A percentile compares a stretch with the other conserved stretches of the same genome.
Evolutionary conservation across 257 asterid genomes (phyloP).

Genomic region (Primulina eburnea): DNA sequence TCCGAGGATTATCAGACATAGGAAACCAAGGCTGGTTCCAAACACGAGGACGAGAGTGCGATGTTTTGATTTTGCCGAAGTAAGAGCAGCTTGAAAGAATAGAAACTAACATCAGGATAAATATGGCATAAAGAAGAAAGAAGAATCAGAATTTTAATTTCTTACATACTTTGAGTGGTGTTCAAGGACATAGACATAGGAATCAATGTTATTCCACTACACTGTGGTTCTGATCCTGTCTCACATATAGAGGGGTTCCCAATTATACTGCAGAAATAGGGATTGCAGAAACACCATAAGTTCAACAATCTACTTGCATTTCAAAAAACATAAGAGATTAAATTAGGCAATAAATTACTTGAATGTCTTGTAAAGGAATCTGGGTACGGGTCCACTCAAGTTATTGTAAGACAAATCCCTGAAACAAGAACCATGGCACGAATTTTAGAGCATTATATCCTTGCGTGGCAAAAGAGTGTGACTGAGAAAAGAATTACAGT

Average conservation of each 20-base stretch:
- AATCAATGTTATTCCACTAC: constrained; percentile 58
- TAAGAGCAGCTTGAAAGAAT: constrained; percentile 40
- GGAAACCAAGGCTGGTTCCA: constrained; percentile 61
- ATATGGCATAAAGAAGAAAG: background rate
- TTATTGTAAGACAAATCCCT: constrained; percentile 97
- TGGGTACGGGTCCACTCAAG: constrained; percentile 86
- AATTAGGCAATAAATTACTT: constrained; percentile 46
- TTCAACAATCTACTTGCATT: constrained; percentile 20
- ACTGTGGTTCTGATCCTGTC: constrained; percentile 56
- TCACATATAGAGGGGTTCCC: constrained; percentile 86
- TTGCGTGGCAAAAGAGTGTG: constrained; percentile 10
- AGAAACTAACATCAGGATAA: constrained; percentile 12
- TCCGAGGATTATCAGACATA: constrained; percentile 55
- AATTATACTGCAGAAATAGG: constrained; percentile 45
- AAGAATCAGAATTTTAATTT: background rate
- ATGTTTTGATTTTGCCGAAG: constrained; percentile 44
- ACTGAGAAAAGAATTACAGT: constrained; percentile 45
- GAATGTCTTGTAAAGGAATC: constrained; percentile 72
- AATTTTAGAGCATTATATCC: constrained; percentile 1
- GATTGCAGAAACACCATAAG: background rate
- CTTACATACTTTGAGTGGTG: constrained; percentile 52
- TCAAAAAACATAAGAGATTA: background rate
- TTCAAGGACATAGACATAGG: constrained; percentile 93
- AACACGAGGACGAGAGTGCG: constrained; percentile 67
- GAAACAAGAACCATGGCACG: constrained; percentile 23